Percentiles rank a stretch among this genome's conserved stretches.
Conservation (phyloP, 2,329 filamentous ascomycete genomes). For the Leptographium flavum region DNA sequence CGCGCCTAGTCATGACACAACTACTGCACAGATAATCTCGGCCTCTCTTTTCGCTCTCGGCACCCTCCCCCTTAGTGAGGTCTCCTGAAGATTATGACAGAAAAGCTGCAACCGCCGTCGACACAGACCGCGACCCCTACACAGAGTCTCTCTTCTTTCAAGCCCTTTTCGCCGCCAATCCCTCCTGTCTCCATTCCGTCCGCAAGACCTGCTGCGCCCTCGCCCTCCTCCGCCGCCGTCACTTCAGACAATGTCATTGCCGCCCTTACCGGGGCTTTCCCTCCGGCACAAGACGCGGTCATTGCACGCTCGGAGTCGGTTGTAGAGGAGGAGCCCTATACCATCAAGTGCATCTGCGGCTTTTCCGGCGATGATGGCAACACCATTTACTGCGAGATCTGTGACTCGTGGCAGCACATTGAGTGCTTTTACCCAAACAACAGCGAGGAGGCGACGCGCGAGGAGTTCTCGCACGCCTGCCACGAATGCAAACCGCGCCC, state of each 20-base stretch:
- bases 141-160: conserved; percentile 30
- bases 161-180: conserved; percentile 8
- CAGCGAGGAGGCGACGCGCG: conserved; percentile 55
- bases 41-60: conserved; percentile 7
- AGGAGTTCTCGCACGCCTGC: conserved; percentile 70
- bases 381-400: conserved; percentile 90
- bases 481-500: conserved; percentile 70
- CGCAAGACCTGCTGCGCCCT: background rate
- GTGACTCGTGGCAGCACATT: conserved; percentile 97
- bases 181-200: background rate
- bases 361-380: conserved; percentile 92
- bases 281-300: background rate
- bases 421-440: conserved; percentile 81
- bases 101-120: conserved; percentile 37
- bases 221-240: conserved; percentile 1
- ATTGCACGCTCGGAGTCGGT: conserved; percentile 30
- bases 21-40: conserved; percentile 1
- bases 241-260: background rate
- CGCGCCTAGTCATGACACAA: conserved; percentile 3
- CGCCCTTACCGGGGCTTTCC: background rate
- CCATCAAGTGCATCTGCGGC: conserved; percentile 95
- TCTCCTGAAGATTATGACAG: conserved; percentile 46
- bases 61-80: conserved; percentile 25
- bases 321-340: conserved; percentile 72
- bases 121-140: conserved; percentile 42